These are phyloP conservation scores for Metschnikowia sp. DNA, from an alignment of 805 yeast species.

Conservation along the genomic window DNA sequence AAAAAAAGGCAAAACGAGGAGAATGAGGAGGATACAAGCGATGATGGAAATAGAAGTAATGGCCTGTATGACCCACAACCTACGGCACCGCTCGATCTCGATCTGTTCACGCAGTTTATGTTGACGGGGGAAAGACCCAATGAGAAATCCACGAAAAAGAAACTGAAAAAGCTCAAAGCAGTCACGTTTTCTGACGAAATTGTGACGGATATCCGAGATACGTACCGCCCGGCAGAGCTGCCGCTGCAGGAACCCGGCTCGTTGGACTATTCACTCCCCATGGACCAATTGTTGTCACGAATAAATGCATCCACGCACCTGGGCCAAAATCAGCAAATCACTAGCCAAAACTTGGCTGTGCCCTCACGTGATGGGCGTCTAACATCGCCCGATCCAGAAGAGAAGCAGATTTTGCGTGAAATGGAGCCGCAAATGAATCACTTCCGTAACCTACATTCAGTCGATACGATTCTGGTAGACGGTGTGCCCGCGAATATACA, in stretches of 20 bases:
- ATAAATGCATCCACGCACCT: slow-evolving; percentile 24
- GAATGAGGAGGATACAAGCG: slow-evolving; percentile 23
- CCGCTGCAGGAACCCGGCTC: slow-evolving; percentile 21
- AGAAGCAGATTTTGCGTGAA: slow-evolving; percentile 66
- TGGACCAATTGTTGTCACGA: slow-evolving; percentile 64
- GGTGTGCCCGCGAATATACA: slow-evolving; percentile 64
- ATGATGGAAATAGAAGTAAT: slow-evolving; percentile 3
- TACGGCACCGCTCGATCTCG: slow-evolving; percentile 60
- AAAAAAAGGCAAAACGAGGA: slow-evolving; percentile 53
- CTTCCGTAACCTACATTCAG: slow-evolving; percentile 67
- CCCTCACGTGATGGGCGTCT: slow-evolving; percentile 11
- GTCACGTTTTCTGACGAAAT: slow-evolving; percentile 74
- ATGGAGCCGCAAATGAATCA: slow-evolving; percentile 68
- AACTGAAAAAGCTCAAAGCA: slow-evolving; percentile 48
- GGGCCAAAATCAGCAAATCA: too few relatives aligned
- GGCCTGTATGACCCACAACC: neutral
- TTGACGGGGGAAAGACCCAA: slow-evolving; percentile 75
- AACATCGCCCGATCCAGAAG: slow-evolving; percentile 49
- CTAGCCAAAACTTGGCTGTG: slow-evolving; percentile 5
- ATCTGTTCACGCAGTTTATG: slow-evolving; percentile 78
- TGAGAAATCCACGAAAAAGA: slow-evolving; percentile 37
- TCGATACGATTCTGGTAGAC: slow-evolving; percentile 70
- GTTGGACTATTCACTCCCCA: slow-evolving; percentile 65
- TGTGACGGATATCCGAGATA: slow-evolving; percentile 41
- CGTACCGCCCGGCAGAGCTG: slow-evolving; percentile 11